Conservation (phyloP, 2,329 filamentous ascomycete genomes). For the Teratosphaeria destructans region DNA sequence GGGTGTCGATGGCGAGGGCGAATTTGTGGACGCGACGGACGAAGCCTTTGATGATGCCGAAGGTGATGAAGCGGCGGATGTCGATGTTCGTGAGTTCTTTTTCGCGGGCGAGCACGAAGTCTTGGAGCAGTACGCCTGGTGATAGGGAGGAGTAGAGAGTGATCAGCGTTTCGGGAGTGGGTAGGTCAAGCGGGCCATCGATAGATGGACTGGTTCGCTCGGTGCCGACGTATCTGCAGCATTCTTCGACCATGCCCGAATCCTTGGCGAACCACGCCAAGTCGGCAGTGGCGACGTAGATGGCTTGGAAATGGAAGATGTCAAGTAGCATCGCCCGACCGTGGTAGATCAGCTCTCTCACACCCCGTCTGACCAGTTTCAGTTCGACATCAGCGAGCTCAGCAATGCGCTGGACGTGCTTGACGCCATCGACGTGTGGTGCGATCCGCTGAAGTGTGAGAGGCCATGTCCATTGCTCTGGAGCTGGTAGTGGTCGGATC, state of each 20-base stretch:
- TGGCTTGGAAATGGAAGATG: conserved; percentile 86
- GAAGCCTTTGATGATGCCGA: conserved; percentile 90
- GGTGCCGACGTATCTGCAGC: conserved; percentile 67
- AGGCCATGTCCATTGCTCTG: conserved; percentile 61
- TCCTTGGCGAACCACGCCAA: conserved; percentile 74
- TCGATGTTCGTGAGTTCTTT: conserved; percentile 68
- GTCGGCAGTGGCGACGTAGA: conserved; percentile 73
- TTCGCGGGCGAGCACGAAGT: conserved; percentile 72
- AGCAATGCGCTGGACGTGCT: conserved; percentile 79
- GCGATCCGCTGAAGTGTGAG: conserved; percentile 71
- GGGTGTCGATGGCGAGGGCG: conserved; percentile 45
- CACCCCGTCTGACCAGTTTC: conserved; percentile 71
- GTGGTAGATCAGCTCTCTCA: conserved; percentile 87
- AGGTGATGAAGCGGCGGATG: conserved; percentile 83
- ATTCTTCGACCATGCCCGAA: conserved; percentile 71
- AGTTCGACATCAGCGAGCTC: conserved; percentile 76
- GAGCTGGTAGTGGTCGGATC: conserved; percentile 39
- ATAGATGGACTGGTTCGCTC: background rate
- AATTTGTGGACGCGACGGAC: conserved; percentile 91
- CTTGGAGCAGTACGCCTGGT: conserved; percentile 72
- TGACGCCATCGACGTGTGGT: conserved; percentile 79
- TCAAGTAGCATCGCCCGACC: conserved; percentile 83
- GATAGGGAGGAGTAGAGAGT: conserved; percentile 77
- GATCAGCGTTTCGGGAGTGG: conserved; percentile 43
- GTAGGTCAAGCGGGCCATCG: background rate